These are phyloP conservation scores for Salix dunnii DNA, from an alignment of 345 rosid genomes.

Conservation along the genomic window DNA sequence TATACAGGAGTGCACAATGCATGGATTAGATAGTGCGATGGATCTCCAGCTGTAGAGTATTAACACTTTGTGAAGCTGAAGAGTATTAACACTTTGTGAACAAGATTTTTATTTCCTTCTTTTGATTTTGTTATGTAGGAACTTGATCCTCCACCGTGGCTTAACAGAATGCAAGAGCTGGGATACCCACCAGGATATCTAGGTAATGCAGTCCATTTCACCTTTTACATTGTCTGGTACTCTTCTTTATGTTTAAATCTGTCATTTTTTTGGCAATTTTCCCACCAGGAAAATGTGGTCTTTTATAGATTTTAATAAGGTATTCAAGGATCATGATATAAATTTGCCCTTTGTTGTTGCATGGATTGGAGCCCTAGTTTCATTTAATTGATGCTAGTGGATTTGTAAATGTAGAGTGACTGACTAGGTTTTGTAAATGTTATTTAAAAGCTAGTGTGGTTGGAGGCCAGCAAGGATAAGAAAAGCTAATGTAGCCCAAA, in stretches of 20 bases:
- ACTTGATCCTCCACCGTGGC: slow-evolving; percentile 99
- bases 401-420: neutral
- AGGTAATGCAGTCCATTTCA: slow-evolving; percentile 38
- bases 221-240: neutral
- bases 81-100: neutral
- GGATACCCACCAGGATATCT: slow-evolving; percentile 97
- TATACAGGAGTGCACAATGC: neutral
- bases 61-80: neutral
- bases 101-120: neutral
- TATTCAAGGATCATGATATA: neutral
- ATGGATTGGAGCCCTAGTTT: neutral
- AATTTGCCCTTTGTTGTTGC: neutral
- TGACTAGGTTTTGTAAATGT: neutral
- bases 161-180: slow-evolving; percentile 87
- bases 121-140: slow-evolving; percentile 42
- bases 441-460: neutral
- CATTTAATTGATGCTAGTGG: neutral
- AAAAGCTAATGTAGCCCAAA: neutral
- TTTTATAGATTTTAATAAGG: neutral
- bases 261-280: neutral
- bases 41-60: neutral
- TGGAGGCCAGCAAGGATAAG: neutral
- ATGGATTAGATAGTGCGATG: neutral
- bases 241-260: neutral
- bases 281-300: neutral